Conservation (phyloP, 306 rosid species). For the Amphicarpaea edgeworthii region DNA sequence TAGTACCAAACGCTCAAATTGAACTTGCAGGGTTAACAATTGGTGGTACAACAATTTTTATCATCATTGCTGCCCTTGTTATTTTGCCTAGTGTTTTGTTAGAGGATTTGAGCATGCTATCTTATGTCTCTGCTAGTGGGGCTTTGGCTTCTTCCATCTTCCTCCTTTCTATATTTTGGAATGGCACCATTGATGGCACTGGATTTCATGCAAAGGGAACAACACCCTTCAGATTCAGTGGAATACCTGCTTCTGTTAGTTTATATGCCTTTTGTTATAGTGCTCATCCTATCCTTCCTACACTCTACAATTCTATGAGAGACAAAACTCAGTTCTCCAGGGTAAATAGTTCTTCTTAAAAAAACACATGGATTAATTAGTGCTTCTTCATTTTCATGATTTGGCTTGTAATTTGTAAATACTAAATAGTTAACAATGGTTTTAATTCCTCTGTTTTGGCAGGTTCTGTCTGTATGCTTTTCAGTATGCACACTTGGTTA, state of each 20-base stretch:
- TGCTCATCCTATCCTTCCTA: slow-evolving; percentile 86
- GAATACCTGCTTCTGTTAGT: slow-evolving; percentile 74
- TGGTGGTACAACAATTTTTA: slow-evolving; percentile 59
- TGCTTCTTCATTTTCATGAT: neutral
- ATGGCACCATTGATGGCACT: slow-evolving; percentile 75
- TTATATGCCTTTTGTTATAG: slow-evolving; percentile 80
- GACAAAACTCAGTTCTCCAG: slow-evolving; percentile 71
- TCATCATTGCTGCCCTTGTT: slow-evolving; percentile 60
- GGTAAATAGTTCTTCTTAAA: slow-evolving; percentile 58
- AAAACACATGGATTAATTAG: neutral
- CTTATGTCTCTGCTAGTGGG: slow-evolving; percentile 81
- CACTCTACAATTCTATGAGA: slow-evolving; percentile 76
- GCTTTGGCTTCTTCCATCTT: slow-evolving; percentile 77
- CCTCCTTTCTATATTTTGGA: slow-evolving; percentile 65
- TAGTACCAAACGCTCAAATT: slow-evolving; percentile 57
- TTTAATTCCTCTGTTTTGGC: slow-evolving; percentile 18
- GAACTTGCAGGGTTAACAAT: slow-evolving; percentile 56
- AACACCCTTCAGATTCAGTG: slow-evolving; percentile 56
- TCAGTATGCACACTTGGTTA: slow-evolving; percentile 62
- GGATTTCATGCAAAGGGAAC: slow-evolving; percentile 73
- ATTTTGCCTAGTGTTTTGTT: slow-evolving; percentile 82
- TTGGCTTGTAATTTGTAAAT: neutral
- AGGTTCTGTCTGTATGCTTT: slow-evolving; percentile 71
- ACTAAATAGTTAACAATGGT: neutral
- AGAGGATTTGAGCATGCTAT: slow-evolving; percentile 73